These are phyloP conservation scores for Aspergillus sclerotioniger DNA, from an alignment of 495 filamentous ascomycete species.

Conservation along the genomic window DNA sequence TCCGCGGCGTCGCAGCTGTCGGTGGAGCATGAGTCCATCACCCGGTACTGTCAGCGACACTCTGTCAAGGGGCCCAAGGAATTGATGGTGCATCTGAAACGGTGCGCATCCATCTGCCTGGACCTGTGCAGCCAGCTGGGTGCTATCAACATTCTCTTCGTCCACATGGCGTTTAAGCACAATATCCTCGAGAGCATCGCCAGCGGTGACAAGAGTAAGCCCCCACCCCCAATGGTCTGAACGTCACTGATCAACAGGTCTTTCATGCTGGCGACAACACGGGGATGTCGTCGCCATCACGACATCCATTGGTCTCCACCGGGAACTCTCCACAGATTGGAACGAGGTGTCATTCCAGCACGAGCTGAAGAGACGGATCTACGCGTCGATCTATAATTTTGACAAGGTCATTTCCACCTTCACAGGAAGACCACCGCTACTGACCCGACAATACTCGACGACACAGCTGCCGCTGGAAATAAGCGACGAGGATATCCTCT, in stretches of 20 bases:
- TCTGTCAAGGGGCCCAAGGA: neutral
- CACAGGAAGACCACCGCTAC: slow-evolving; percentile 7
- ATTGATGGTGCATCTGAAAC: slow-evolving; percentile 6
- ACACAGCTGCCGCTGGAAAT: slow-evolving; percentile 7
- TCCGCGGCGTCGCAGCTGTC: neutral
- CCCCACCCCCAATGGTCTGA: neutral
- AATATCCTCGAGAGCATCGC: slow-evolving; percentile 8
- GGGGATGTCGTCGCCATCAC: neutral
- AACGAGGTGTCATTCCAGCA: slow-evolving; percentile 6
- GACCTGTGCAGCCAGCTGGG: slow-evolving; percentile 5
- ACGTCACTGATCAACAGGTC: neutral
- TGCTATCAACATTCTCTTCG: neutral
- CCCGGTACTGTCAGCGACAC: neutral
- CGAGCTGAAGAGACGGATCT: slow-evolving; percentile 5
- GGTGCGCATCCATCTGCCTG: slow-evolving; percentile 7
- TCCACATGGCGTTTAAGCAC: slow-evolving; percentile 10
- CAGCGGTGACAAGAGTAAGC: neutral
- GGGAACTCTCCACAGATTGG: neutral
- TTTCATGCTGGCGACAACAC: slow-evolving; percentile 5
- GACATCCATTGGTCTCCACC: slow-evolving; percentile 6
- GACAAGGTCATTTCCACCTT: slow-evolving; percentile 8
- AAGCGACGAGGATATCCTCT: slow-evolving; percentile 3
- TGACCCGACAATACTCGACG: slow-evolving; percentile 6
- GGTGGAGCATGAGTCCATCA: neutral
- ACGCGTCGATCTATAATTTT: slow-evolving; percentile 4